phyloP scores from a whole-genome alignment of 1,284 basidiomycete genomes.

The Calocybe gambosa region DNA sequence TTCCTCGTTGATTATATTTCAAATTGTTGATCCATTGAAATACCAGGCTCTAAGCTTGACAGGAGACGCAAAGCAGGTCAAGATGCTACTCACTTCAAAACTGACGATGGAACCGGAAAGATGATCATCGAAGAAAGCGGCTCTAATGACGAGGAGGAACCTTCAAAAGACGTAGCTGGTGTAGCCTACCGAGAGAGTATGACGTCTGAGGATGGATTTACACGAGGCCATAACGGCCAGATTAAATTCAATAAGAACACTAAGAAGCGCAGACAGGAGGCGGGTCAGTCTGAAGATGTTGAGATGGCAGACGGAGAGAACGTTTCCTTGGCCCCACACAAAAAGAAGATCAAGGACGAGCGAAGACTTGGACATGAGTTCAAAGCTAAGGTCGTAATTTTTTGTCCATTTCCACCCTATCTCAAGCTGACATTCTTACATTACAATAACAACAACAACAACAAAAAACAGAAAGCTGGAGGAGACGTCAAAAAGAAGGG shows the following conservation, averaged over 20 bases:
- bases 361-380: conserved; percentile 80
- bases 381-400: conserved; percentile 65
- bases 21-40: conserved; percentile 9
- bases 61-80: conserved; percentile 76
- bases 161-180: conserved; percentile 54
- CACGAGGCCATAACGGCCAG: conserved; percentile 75
- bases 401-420: not conserved
- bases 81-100: conserved; percentile 84
- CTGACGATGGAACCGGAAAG: conserved; percentile 81
- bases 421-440: conserved; percentile 5
- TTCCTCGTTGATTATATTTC: not conserved
- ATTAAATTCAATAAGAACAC: conserved; percentile 98
- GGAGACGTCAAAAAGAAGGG: conserved; percentile 88
- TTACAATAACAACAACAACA: not conserved
- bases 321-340: conserved; percentile 36
- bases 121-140: conserved; percentile 76
- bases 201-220: conserved; percentile 85
- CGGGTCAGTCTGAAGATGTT: conserved; percentile 59
- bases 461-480: conserved; percentile 67
- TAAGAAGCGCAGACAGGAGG: conserved; percentile 74
- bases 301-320: conserved; percentile 62
- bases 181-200: conserved; percentile 80
- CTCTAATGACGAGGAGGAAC: conserved; percentile 36
- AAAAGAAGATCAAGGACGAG: conserved; percentile 54
- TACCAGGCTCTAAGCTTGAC: conserved; percentile 38